These are phyloP conservation scores for Fusarium annulatum DNA, from an alignment of 2,329 filamentous ascomycete species.

Conservation along the genomic window DNA sequence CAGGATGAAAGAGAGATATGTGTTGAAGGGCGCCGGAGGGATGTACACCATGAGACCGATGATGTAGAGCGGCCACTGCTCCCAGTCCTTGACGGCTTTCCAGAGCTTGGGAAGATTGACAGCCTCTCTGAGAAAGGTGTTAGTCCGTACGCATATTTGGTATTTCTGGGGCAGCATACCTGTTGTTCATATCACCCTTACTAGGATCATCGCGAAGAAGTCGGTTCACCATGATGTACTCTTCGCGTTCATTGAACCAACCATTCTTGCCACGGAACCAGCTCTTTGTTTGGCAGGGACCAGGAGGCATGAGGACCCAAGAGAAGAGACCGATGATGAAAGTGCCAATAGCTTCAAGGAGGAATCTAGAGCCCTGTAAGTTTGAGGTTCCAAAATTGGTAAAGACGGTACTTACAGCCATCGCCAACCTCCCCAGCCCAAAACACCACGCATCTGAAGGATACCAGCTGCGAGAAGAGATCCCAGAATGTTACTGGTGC, in stretches of 20 bases:
- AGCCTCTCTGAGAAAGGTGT: constrained; percentile 53
- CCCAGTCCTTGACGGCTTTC: constrained; percentile 66
- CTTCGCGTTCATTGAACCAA: constrained; percentile 71
- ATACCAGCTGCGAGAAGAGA: constrained; percentile 60
- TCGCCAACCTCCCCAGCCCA: constrained; percentile 54
- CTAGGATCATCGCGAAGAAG: constrained; percentile 69
- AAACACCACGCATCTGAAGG: constrained; percentile 52
- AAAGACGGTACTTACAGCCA: constrained; percentile 46
- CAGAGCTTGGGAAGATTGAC: constrained; percentile 54
- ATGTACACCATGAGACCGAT: constrained; percentile 62
- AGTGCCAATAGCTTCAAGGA: constrained; percentile 62
- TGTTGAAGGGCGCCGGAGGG: constrained; percentile 54
- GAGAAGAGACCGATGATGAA: constrained; percentile 57
- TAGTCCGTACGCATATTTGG: background rate
- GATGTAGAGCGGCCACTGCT: constrained; percentile 64
- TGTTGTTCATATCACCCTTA: constrained; percentile 71
- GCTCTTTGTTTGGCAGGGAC: constrained; percentile 61
- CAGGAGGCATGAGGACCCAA: constrained; percentile 58
- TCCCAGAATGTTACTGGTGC: constrained; percentile 63
- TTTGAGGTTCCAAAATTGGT: background rate
- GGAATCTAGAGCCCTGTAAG: constrained; percentile 48
- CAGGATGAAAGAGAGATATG: constrained; percentile 59
- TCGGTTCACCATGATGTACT: constrained; percentile 71
- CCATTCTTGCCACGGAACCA: constrained; percentile 69
- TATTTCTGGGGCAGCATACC: constrained; percentile 38